Percentiles rank a stretch among this genome's conserved stretches.
These are phyloP conservation scores for Globisporangium heterothallicum DNA, from an alignment of 352 stramenopile genomes.

Conservation along the genomic window DNA sequence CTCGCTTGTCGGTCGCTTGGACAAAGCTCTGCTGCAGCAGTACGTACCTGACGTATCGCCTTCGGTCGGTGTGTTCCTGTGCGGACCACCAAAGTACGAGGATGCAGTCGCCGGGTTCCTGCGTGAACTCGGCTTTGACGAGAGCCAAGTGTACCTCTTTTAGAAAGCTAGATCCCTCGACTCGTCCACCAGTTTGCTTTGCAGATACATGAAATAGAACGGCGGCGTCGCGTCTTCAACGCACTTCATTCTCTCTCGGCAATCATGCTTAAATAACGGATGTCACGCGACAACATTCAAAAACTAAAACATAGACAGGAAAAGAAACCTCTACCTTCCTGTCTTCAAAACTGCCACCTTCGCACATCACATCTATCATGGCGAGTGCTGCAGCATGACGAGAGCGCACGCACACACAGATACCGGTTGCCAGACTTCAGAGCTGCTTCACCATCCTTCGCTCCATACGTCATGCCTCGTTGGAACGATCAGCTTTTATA, in stretches of 20 bases:
- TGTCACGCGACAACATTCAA: not conserved
- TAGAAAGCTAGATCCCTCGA: constrained; percentile 27
- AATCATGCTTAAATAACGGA: constrained; percentile 12
- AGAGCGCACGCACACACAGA: not conserved
- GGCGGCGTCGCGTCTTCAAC: too few relatives aligned
- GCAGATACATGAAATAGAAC: too few relatives aligned
- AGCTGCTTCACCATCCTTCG: too few relatives aligned
- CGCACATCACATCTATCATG: not conserved
- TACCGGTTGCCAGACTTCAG: too few relatives aligned
- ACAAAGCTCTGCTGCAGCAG: constrained; percentile 33
- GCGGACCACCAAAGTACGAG: constrained; percentile 68
- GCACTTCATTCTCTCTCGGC: not conserved
- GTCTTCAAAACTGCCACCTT: not conserved
- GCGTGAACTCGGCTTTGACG: constrained; percentile 37
- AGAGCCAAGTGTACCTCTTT: constrained; percentile 62
- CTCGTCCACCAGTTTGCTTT: too few relatives aligned
- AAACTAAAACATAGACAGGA: not conserved
- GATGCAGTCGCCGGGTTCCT: constrained; percentile 42
- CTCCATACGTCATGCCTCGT: not conserved
- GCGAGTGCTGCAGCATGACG: too few relatives aligned
- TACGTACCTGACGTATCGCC: constrained; percentile 34
- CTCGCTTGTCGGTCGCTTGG: constrained; percentile 46
- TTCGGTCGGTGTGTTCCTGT: constrained; percentile 62
- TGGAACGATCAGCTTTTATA: constrained; percentile 5
- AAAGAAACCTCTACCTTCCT: not conserved